phyloP scores from a whole-genome alignment of 2,329 filamentous ascomycete species.

The Diplocarpon mali region DNA sequence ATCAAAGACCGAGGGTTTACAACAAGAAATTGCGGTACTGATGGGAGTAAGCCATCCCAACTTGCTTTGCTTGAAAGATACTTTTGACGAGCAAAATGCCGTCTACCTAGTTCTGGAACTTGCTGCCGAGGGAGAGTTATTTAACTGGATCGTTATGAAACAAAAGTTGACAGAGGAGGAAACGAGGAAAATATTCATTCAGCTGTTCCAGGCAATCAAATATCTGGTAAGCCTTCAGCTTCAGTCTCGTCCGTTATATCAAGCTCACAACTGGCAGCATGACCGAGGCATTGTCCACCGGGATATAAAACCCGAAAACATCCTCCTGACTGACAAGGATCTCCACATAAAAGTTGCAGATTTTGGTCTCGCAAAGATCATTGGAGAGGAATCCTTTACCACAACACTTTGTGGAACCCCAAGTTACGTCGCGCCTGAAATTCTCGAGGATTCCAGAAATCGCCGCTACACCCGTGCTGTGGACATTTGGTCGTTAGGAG shows the following conservation, averaged over 20 bases:
- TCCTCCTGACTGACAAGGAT: conserved; percentile 75
- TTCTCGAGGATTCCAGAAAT: conserved; percentile 69
- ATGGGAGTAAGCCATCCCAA: conserved; percentile 97
- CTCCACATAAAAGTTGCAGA: conserved; percentile 86
- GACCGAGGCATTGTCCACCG: conserved; percentile 95
- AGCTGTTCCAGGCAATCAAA: conserved; percentile 88
- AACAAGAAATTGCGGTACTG: conserved; percentile 91
- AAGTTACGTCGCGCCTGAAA: conserved; percentile 92
- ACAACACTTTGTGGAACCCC: conserved; percentile 95
- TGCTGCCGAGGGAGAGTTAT: conserved; percentile 85
- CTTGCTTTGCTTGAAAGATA: conserved; percentile 85
- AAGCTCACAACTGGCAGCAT: conserved; percentile 48
- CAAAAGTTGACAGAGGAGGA: conserved; percentile 78
- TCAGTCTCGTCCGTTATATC: background rate
- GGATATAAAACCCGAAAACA: conserved; percentile 57
- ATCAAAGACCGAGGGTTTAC: conserved; percentile 73
- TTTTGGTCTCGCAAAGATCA: conserved; percentile 95
- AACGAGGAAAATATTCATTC: conserved; percentile 75
- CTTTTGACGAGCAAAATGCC: conserved; percentile 81
- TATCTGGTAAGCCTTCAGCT: conserved; percentile 59
- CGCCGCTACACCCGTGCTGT: conserved; percentile 91
- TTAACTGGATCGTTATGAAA: conserved; percentile 89
- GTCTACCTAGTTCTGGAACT: conserved; percentile 89
- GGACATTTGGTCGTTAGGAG: conserved; percentile 94
- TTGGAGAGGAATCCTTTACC: conserved; percentile 96